A percentile compares a stretch with the other conserved stretches of the same genome.
Evolutionary conservation across 257 asterid genomes (phyloP).

Genomic region (Petunia secreta): DNA sequence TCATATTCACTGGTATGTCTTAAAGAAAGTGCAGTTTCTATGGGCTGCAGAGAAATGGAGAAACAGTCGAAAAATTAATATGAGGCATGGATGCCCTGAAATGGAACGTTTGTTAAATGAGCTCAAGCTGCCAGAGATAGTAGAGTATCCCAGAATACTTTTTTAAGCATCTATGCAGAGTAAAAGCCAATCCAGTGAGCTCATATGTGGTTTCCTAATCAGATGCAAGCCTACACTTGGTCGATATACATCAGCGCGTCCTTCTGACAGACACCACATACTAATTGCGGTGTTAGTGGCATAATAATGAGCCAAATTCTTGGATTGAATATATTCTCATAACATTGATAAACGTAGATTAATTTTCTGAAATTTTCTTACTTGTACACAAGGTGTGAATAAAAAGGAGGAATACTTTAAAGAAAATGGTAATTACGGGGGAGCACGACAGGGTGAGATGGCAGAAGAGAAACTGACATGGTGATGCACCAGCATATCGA

Average conservation of each 20-base stretch:
- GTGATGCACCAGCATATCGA: neutral
- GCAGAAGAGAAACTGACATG: neutral
- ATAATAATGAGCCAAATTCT: neutral
- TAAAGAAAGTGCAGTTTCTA: conserved; percentile 2
- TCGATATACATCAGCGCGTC: neutral
- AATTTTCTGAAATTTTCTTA: neutral
- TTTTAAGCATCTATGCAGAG: too few species aligned
- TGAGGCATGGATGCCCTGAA: neutral
- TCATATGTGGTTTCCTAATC: too few species aligned
- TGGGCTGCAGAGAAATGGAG: neutral
- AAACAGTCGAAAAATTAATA: neutral
- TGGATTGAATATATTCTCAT: conserved; percentile 1
- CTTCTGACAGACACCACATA: neutral
- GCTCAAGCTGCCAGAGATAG: conserved; percentile 11
- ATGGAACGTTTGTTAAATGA: neutral
- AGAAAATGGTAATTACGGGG: neutral
- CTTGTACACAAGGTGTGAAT: neutral
- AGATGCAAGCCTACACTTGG: conserved; percentile 5
- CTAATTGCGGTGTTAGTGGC: conserved; percentile 1
- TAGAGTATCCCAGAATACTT: neutral
- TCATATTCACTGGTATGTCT: neutral
- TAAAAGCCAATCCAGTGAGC: too few species aligned
- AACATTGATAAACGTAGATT: neutral
- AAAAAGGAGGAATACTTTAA: neutral
- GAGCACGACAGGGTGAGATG: neutral